Percentiles rank a stretch among this genome's conserved stretches.
phyloP scores from a whole-genome alignment of 495 filamentous ascomycete genomes.

The Xylaria flabelliformis region DNA sequence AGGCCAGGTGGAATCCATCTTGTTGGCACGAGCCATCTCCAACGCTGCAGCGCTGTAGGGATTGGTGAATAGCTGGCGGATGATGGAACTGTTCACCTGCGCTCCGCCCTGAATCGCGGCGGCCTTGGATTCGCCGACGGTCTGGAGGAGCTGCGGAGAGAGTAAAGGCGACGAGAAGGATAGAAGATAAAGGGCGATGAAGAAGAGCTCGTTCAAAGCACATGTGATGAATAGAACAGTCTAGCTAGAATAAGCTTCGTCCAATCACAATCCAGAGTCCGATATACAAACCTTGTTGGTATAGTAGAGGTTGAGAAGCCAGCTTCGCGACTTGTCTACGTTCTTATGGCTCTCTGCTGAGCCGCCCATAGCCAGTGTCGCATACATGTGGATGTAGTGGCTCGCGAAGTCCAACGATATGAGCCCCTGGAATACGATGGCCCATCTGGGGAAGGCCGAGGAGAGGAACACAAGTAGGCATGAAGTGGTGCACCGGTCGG shows the following conservation, averaged over 20 bases:
- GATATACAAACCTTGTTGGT: constrained; percentile 79
- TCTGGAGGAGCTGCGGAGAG: constrained; percentile 76
- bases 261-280: constrained; percentile 6
- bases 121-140: constrained; percentile 53
- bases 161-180: constrained; percentile 90
- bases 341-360: constrained; percentile 88
- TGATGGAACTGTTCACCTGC: constrained; percentile 67
- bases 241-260: constrained; percentile 55
- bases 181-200: constrained; percentile 96
- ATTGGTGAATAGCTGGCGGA: constrained; percentile 72
- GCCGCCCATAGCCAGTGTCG: constrained; percentile 83
- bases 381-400: constrained; percentile 99
- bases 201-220: constrained; percentile 90
- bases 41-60: constrained; percentile 92
- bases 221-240: constrained; percentile 91
- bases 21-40: constrained; percentile 89
- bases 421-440: constrained; percentile 89
- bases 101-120: constrained; percentile 65
- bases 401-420: constrained; percentile 91
- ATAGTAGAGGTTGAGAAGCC: constrained; percentile 93
- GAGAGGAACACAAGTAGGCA: constrained; percentile 93
- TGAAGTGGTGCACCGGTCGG: constrained; percentile 83
- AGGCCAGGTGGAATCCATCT: constrained; percentile 76
- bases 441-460: constrained; percentile 90
- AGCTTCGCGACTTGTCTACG: constrained; percentile 77